Percentiles rank a stretch among this genome's conserved stretches.
These are phyloP conservation scores for Thalassiosira ordinaria DNA, from an alignment of 352 stramenopile species.

Conservation along the genomic window DNA sequence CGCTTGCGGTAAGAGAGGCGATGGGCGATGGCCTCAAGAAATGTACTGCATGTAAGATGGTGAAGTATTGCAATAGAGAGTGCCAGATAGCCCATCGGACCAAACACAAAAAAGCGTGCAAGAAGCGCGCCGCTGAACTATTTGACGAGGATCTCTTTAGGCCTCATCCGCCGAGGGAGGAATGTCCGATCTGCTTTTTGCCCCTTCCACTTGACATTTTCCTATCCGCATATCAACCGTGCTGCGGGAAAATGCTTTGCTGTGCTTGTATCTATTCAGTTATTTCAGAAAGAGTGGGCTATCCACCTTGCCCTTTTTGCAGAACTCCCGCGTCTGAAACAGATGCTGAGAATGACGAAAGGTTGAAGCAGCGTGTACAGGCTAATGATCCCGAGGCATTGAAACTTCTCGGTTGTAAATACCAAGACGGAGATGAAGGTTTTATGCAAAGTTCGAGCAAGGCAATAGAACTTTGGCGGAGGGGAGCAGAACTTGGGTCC, in stretches of 20 bases:
- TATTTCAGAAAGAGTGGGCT: not conserved
- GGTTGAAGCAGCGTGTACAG: not conserved
- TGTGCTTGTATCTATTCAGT: not conserved
- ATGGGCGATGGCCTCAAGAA: not conserved
- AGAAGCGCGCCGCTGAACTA: not conserved
- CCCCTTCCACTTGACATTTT: not conserved
- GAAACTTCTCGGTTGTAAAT: not conserved
- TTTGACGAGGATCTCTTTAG: not conserved
- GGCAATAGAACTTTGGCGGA: not conserved
- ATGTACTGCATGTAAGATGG: not conserved
- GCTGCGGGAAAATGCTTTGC: not conserved
- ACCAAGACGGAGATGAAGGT: not conserved
- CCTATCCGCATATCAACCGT: not conserved
- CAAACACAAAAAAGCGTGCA: not conserved
- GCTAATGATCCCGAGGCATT: not conserved
- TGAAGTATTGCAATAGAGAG: not conserved
- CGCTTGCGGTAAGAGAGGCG: not conserved
- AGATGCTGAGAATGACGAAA: not conserved
- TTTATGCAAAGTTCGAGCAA: not conserved
- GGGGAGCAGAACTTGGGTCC: not conserved
- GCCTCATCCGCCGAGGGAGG: not conserved
- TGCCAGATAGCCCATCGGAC: not conserved
- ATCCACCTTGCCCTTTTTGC: not conserved
- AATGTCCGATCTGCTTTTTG: not conserved
- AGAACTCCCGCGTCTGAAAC: not conserved